Conservation (phyloP, 176 grass and related monocot genomes). For the Aegilops tauschii region DNA sequence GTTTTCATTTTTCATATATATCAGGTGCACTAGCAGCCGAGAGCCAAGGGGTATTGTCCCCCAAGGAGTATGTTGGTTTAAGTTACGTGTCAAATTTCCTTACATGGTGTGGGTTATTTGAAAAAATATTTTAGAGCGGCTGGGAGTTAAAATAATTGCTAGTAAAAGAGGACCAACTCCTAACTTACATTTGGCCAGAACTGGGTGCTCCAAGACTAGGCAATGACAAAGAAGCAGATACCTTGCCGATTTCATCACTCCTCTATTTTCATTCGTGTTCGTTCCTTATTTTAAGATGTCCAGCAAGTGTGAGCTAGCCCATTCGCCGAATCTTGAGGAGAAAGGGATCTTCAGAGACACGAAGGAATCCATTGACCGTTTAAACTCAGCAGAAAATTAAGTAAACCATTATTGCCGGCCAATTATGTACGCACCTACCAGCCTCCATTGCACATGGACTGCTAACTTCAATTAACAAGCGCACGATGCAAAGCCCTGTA, state of each 20-base stretch:
- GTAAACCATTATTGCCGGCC: background rate
- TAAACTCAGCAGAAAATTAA: background rate
- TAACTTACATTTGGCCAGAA: slow-evolving; percentile 22
- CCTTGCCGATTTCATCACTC: background rate
- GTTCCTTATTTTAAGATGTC: background rate
- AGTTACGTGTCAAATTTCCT: too few species aligned
- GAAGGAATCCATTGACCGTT: background rate
- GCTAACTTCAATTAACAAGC: background rate
- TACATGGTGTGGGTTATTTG: background rate
- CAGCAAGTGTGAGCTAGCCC: background rate
- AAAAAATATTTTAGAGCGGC: too few species aligned
- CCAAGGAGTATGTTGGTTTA: too few species aligned
- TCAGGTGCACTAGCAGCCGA: too few species aligned
- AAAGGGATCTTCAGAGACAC: slow-evolving; percentile 3
- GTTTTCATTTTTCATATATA: too few species aligned
- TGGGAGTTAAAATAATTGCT: background rate
- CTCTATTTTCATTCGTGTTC: background rate
- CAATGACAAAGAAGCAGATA: background rate
- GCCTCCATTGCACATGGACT: background rate
- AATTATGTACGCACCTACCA: background rate
- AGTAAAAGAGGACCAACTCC: background rate
- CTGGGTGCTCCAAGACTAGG: slow-evolving; percentile 8
- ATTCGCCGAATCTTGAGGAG: background rate
- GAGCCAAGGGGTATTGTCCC: too few species aligned
- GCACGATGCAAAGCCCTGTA: background rate